Percentiles rank a stretch among this genome's conserved stretches.
phyloP scores from a whole-genome alignment of 345 rosid species.

The Hibiscus tridactylites region DNA sequence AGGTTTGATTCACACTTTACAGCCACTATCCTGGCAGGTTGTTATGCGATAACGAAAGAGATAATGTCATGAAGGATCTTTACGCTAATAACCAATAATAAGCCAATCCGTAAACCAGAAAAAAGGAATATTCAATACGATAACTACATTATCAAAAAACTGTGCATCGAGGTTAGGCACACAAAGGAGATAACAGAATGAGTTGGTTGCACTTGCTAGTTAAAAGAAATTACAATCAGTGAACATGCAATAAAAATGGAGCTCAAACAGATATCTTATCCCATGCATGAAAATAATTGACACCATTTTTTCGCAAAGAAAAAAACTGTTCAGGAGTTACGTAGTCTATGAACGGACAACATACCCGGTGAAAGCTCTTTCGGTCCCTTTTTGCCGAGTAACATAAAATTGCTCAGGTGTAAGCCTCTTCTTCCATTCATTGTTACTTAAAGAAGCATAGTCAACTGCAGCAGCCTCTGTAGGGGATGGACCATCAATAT shows the following conservation, averaged over 20 bases:
- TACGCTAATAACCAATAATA: no score
- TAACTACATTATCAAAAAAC: no score
- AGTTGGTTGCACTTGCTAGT: not conserved
- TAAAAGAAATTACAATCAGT: not conserved
- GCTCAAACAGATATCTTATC: not conserved
- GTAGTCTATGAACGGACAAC: constrained; percentile 4
- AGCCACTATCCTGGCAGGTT: no score
- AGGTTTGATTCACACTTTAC: no score
- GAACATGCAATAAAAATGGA: not conserved
- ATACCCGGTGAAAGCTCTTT: constrained; percentile 91
- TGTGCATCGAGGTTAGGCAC: no score
- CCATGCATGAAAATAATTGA: not conserved
- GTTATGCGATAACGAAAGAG: no score
- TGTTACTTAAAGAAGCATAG: constrained; percentile 39
- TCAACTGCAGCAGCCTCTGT: constrained; percentile 35
- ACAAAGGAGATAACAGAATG: not conserved
- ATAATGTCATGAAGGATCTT: no score
- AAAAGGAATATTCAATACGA: no score
- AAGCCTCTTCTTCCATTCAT: constrained; percentile 72
- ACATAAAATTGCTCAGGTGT: constrained; percentile 60
- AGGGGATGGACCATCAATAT: constrained; percentile 9
- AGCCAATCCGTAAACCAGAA: no score
- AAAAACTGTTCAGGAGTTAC: not conserved
- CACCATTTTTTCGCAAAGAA: not conserved
- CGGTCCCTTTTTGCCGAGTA: constrained; percentile 82